Percentiles rank a stretch among this genome's conserved stretches.
Conservation (phyloP, 2,329 filamentous ascomycete genomes). For the Monilinia vaccinii-corymbosi region DNA sequence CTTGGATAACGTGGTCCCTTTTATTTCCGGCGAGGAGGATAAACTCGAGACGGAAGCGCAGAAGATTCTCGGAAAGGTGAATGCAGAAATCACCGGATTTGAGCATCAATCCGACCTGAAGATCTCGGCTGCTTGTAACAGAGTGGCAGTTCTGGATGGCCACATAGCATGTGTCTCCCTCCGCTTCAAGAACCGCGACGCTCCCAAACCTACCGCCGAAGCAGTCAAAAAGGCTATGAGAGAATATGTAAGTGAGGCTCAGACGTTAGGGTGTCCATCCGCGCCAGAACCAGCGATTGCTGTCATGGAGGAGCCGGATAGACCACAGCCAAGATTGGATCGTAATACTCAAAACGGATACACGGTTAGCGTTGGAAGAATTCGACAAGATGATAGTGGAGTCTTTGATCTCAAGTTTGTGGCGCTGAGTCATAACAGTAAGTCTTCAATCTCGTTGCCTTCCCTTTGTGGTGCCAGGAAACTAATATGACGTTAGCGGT, state of each 20-base stretch:
- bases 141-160: slow-evolving; percentile 89
- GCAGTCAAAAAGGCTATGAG: slow-evolving; percentile 72
- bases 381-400: slow-evolving; percentile 71
- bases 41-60: slow-evolving; percentile 91
- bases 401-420: slow-evolving; percentile 96
- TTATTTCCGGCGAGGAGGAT: slow-evolving; percentile 87
- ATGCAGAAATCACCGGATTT: slow-evolving; percentile 63
- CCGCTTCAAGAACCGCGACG: slow-evolving; percentile 58
- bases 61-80: slow-evolving; percentile 81
- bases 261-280: slow-evolving; percentile 76
- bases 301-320: slow-evolving; percentile 81
- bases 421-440: slow-evolving; percentile 73
- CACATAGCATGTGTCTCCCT: slow-evolving; percentile 93
- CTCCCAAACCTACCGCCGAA: slow-evolving; percentile 61
- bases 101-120: slow-evolving; percentile 64
- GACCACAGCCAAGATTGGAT: slow-evolving; percentile 86
- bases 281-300: slow-evolving; percentile 74
- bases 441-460: slow-evolving; percentile 8
- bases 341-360: slow-evolving; percentile 79
- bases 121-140: slow-evolving; percentile 82
- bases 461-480: neutral
- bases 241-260: slow-evolving; percentile 72
- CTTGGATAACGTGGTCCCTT: slow-evolving; percentile 91
- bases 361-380: slow-evolving; percentile 79
- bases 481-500: slow-evolving; percentile 47